Conservation (phyloP, 345 rosid genomes). For the Sapria himalayana region DNA sequence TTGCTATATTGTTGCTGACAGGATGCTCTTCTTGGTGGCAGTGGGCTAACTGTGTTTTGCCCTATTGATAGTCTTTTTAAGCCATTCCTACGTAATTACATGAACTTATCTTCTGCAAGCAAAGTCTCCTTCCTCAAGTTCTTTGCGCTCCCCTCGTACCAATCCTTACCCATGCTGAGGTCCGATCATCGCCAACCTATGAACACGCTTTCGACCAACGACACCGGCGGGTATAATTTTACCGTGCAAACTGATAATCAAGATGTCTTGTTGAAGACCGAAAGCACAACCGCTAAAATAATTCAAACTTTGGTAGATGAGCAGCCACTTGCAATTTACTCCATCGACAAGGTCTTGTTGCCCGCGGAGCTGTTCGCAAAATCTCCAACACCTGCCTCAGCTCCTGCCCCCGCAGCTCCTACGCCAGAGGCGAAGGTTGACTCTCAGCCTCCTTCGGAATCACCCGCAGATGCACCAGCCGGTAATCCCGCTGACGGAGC, state of each 20-base stretch:
- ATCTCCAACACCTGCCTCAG: slow-evolving; percentile 40
- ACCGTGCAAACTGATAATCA: slow-evolving; percentile 74
- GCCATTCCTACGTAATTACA: slow-evolving; percentile 52
- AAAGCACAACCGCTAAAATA: slow-evolving; percentile 42
- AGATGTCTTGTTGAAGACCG: slow-evolving; percentile 52
- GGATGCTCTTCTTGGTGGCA: no score
- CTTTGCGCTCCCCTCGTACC: slow-evolving; percentile 51
- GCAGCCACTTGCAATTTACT: slow-evolving; percentile 61
- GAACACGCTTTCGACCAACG: slow-evolving; percentile 90
- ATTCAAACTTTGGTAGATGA: slow-evolving; percentile 48
- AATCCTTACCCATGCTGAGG: slow-evolving; percentile 50
- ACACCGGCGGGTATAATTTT: slow-evolving; percentile 54
- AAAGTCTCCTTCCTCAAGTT: slow-evolving; percentile 57
- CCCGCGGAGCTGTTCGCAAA: slow-evolving; percentile 63
- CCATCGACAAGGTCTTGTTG: slow-evolving; percentile 45
- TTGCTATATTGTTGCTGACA: no score
- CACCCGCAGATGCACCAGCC: slow-evolving; percentile 54
- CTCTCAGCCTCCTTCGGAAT: slow-evolving; percentile 22
- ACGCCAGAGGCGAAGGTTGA: slow-evolving; percentile 14
- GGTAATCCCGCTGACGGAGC: slow-evolving; percentile 29
- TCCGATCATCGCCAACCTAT: slow-evolving; percentile 68
- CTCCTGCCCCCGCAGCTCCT: slow-evolving; percentile 45
- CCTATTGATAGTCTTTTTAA: slow-evolving; percentile 77
- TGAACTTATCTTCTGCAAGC: slow-evolving; percentile 56
- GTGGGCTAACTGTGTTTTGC: slow-evolving; percentile 96